Conservation (phyloP, 108 stramenopile genomes). For the Nannochloropsis gaditana region DNA sequence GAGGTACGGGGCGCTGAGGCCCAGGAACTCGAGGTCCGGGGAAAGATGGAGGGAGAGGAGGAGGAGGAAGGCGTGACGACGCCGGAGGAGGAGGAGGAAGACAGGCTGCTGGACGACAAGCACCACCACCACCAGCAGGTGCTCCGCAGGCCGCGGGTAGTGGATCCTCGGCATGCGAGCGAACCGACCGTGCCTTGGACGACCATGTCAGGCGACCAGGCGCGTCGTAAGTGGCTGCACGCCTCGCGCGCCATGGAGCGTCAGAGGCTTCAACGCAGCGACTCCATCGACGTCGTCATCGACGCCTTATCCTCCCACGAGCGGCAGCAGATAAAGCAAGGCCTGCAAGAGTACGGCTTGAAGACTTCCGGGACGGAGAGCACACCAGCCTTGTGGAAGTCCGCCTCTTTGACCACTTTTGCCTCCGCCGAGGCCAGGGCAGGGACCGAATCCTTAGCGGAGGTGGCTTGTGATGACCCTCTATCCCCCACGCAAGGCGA, state of each 20-base stretch:
- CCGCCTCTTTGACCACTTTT: background rate
- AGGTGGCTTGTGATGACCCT: background rate
- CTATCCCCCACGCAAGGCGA: background rate
- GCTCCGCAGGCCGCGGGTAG: background rate
- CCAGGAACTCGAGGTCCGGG: background rate
- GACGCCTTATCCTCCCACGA: background rate
- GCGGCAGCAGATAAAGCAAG: slow-evolving; percentile 29
- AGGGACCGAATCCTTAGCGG: background rate
- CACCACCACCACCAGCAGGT: background rate
- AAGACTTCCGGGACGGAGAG: background rate
- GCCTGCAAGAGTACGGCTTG: slow-evolving; percentile 37
- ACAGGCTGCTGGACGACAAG: no score
- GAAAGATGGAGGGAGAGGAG: slow-evolving; percentile 4
- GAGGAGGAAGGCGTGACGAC: slow-evolving; percentile 21
- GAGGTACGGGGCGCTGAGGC: background rate
- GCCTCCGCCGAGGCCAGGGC: background rate
- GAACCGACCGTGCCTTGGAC: background rate
- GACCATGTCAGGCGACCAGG: background rate
- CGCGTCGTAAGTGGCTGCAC: background rate
- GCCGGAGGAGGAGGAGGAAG: background rate
- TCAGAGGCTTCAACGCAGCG: background rate
- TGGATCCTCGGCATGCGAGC: background rate
- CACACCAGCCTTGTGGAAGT: background rate
- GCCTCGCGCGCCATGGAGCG: background rate
- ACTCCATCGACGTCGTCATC: background rate